These are phyloP conservation scores for Ceratobasidium sp. DNA, from an alignment of 1,284 basidiomycete genomes.

Conservation along the genomic window DNA sequence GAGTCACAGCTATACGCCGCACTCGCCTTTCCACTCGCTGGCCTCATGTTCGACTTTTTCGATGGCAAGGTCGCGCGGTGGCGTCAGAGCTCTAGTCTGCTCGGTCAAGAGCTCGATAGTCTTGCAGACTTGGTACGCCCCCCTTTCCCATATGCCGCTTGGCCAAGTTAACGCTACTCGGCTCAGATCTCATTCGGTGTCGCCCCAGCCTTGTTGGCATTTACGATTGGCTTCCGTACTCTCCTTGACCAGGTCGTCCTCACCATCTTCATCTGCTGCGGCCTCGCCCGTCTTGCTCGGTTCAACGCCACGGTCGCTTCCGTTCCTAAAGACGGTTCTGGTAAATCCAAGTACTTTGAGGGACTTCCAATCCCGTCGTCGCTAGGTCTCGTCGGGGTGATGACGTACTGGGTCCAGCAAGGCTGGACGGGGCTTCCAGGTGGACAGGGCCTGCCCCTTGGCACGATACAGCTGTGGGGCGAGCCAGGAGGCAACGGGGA, in stretches of 20 bases:
- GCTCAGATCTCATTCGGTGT: constrained; percentile 93
- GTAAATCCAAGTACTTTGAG: constrained; percentile 96
- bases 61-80: constrained; percentile 98
- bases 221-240: constrained; percentile 87
- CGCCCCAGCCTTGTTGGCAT: constrained; percentile 91
- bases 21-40: constrained; percentile 86
- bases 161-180: background rate
- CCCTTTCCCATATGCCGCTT: constrained; percentile 17
- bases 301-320: constrained; percentile 99
- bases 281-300: constrained; percentile 92
- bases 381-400: constrained; percentile 76
- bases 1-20: constrained; percentile 83
- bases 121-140: constrained; percentile 87
- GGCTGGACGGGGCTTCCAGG: constrained; percentile 76
- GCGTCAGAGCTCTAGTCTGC: constrained; percentile 92
- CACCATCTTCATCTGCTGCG: constrained; percentile 92
- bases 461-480: constrained; percentile 75
- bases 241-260: constrained; percentile 88
- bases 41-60: constrained; percentile 97
- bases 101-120: constrained; percentile 98
- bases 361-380: constrained; percentile 96
- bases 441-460: constrained; percentile 75
- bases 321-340: constrained; percentile 84
- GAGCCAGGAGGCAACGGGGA: constrained; percentile 75
- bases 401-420: constrained; percentile 82